These are phyloP conservation scores for Karstenula rhodostoma DNA, from an alignment of 2,329 filamentous ascomycete genomes.

Conservation along the genomic window DNA sequence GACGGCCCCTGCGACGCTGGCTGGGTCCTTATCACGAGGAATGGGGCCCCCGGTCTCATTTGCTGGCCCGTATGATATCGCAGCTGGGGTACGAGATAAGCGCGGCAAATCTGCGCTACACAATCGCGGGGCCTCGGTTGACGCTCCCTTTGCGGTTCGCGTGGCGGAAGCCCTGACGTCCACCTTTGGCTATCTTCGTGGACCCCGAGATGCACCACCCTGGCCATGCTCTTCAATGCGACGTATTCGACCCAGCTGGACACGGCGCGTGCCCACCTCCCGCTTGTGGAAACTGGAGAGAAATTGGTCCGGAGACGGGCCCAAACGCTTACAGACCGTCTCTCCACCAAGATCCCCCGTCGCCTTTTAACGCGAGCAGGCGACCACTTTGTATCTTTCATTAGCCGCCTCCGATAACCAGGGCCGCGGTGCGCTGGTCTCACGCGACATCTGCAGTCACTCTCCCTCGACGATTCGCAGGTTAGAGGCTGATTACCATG, in stretches of 20 bases:
- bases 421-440: constrained; percentile 12
- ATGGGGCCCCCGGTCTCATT: constrained; percentile 16
- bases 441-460: constrained; percentile 9
- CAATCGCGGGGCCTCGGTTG: constrained; percentile 39
- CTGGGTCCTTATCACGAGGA: constrained; percentile 40
- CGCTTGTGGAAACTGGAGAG: constrained; percentile 12
- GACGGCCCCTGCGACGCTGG: constrained; percentile 30
- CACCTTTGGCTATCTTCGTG: constrained; percentile 36
- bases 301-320: constrained; percentile 3
- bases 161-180: constrained; percentile 29
- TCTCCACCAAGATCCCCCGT: neutral
- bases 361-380: neutral
- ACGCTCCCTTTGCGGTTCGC: constrained; percentile 38
- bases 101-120: constrained; percentile 43
- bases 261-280: constrained; percentile 18
- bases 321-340: constrained; percentile 1
- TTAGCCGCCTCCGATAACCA: constrained; percentile 19
- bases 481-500: constrained; percentile 11
- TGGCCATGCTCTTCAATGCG: neutral
- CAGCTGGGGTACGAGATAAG: constrained; percentile 38
- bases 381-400: neutral
- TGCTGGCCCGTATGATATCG: constrained; percentile 36
- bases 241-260: neutral
- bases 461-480: neutral
- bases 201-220: constrained; percentile 26